A percentile compares a stretch with the other conserved stretches of the same genome.
Conservation (phyloP, 192 early-diverging fungal genomes). For the Pilobolus umbonatus region DNA sequence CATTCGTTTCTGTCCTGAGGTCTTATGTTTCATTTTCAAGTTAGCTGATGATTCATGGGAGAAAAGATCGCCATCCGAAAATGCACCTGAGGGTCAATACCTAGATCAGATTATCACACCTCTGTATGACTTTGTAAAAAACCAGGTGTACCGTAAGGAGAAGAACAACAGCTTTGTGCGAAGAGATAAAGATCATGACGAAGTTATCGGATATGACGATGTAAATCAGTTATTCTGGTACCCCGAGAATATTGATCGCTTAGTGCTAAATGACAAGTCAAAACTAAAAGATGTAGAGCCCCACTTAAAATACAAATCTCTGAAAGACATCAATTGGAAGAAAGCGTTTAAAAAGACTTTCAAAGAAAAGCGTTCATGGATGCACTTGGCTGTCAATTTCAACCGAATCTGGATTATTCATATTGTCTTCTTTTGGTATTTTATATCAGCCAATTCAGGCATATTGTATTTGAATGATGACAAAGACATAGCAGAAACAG, state of each 20-base stretch:
- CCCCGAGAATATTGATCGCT: conserved; percentile 43
- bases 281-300: conserved; percentile 57
- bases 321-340: conserved; percentile 66
- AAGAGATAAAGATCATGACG: conserved; percentile 70
- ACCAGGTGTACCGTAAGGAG: conserved; percentile 66
- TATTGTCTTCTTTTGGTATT: conserved; percentile 73
- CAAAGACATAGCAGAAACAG: conserved; percentile 31
- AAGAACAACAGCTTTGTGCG: conserved; percentile 60
- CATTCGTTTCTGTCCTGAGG: conserved; percentile 68
- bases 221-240: conserved; percentile 86
- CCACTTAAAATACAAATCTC: conserved; percentile 57
- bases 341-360: conserved; percentile 77
- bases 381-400: conserved; percentile 81
- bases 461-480: conserved; percentile 53
- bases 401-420: conserved; percentile 87
- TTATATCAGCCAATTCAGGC: conserved; percentile 63
- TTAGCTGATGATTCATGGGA: conserved; percentile 59
- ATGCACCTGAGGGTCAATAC: conserved; percentile 64
- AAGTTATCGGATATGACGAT: conserved; percentile 77
- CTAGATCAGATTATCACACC: conserved; percentile 65
- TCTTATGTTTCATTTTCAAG: conserved; percentile 78
- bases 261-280: conserved; percentile 50
- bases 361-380: conserved; percentile 79
- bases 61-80: conserved; percentile 41
- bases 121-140: conserved; percentile 68